These are phyloP conservation scores for Glomus cerebriforme DNA, from an alignment of 192 early-diverging fungal genomes.

Conservation along the genomic window DNA sequence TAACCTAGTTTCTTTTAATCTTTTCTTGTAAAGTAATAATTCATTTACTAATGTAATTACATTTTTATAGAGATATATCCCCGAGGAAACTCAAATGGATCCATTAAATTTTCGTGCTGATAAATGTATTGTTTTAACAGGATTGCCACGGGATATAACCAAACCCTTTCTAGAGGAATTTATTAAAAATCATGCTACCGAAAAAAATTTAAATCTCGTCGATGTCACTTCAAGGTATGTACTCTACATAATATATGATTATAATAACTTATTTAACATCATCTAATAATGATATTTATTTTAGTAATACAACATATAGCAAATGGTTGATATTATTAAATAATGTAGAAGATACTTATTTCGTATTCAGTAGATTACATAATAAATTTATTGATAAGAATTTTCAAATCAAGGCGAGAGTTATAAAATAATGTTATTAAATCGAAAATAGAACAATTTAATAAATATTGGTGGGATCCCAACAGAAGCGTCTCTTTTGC, in stretches of 20 bases:
- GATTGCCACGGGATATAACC: neutral
- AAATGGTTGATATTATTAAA: neutral
- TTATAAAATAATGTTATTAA: neutral
- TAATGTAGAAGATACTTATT: neutral
- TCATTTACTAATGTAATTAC: neutral
- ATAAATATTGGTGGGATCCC: conserved; percentile 22
- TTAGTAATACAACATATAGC: neutral
- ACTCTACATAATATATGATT: neutral
- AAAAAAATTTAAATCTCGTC: neutral
- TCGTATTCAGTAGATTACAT: neutral
- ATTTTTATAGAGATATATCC: neutral
- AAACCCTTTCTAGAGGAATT: neutral
- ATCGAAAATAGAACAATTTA: neutral
- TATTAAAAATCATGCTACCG: neutral
- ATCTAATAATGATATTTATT: neutral
- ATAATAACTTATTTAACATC: neutral
- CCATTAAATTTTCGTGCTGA: neutral
- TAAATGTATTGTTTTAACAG: neutral
- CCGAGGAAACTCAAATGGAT: neutral
- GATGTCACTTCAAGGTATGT: neutral
- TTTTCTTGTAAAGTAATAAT: neutral
- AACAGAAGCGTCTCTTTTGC: conserved; percentile 18
- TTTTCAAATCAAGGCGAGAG: neutral
- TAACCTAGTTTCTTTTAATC: neutral
- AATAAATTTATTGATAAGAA: neutral